phyloP scores from a whole-genome alignment of 129 eudicot species.

The Artemisia annua region DNA sequence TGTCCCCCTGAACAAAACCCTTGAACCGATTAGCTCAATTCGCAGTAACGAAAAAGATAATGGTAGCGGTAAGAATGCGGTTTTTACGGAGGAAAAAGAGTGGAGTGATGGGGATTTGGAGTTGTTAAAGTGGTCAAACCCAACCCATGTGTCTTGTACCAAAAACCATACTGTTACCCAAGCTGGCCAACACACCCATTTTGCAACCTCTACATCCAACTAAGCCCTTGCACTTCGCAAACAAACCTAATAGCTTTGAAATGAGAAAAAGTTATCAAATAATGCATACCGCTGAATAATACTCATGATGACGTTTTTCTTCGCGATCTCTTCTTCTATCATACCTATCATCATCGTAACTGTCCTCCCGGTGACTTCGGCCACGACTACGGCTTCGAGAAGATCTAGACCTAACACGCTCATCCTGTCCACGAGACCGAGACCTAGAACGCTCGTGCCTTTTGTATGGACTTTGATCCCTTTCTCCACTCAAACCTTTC shows the following conservation, averaged over 20 bases:
- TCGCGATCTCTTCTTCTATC: slow-evolving; percentile 82
- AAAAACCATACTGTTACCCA: no score
- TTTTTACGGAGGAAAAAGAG: slow-evolving; percentile 40
- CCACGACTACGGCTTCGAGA: slow-evolving; percentile 86
- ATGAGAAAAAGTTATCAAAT: background rate
- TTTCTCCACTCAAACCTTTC: slow-evolving; percentile 71
- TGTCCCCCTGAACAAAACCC: background rate
- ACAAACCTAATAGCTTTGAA: background rate
- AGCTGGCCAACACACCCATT: no score
- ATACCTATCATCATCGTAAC: slow-evolving; percentile 76
- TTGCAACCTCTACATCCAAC: background rate
- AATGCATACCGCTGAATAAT: slow-evolving; percentile 60
- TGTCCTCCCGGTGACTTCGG: slow-evolving; percentile 86
- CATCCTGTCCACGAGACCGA: slow-evolving; percentile 79
- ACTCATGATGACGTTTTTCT: slow-evolving; percentile 64
- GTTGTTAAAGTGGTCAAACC: slow-evolving; percentile 39
- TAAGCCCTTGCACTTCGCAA: background rate
- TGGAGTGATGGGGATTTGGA: slow-evolving; percentile 83
- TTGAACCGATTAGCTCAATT: no score
- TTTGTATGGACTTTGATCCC: slow-evolving; percentile 69
- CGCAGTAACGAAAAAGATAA: slow-evolving; percentile 28
- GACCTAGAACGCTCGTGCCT: slow-evolving; percentile 75
- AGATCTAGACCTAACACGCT: slow-evolving; percentile 78
- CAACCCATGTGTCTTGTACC: no score
- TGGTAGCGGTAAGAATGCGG: slow-evolving; percentile 55